A percentile compares a stretch with the other conserved stretches of the same genome.
Conservation (phyloP, 108 stramenopile genomes). For the Fistulifera pelliculosa region DNA sequence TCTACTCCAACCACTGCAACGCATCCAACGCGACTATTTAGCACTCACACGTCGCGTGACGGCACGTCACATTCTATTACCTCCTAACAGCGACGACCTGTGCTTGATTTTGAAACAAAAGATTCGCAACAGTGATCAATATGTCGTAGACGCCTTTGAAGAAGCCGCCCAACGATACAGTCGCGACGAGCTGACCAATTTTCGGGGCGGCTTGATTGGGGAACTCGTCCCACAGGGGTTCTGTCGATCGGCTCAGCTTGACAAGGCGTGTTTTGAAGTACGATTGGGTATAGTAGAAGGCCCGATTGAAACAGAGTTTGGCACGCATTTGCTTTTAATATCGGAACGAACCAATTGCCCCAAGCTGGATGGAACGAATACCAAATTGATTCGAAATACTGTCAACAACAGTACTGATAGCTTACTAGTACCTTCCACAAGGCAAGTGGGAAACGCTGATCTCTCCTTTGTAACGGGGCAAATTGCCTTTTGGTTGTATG, state of each 20-base stretch:
- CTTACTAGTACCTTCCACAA: background rate
- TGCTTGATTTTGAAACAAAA: conserved; percentile 6
- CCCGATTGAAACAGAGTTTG: conserved; percentile 48
- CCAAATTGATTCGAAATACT: conserved; percentile 20
- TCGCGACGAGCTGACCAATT: conserved; percentile 41
- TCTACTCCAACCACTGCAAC: conserved; percentile 19
- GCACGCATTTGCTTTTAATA: conserved; percentile 48
- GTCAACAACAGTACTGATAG: conserved; percentile 15
- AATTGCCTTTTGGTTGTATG: conserved; percentile 3
- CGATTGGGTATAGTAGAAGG: conserved; percentile 34
- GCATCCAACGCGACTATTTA: conserved; percentile 35
- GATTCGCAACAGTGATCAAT: conserved; percentile 7
- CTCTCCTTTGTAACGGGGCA: background rate
- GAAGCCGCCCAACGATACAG: conserved; percentile 44
- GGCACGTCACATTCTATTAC: conserved; percentile 51
- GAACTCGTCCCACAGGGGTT: conserved; percentile 47
- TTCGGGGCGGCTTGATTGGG: conserved; percentile 42
- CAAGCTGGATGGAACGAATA: conserved; percentile 48
- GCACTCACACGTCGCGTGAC: conserved; percentile 55
- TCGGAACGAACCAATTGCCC: conserved; percentile 60
- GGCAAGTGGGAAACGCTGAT: background rate
- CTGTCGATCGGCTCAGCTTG: conserved; percentile 35
- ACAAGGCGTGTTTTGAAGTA: conserved; percentile 39
- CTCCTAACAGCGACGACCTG: conserved; percentile 22
- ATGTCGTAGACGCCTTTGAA: conserved; percentile 46